Percentiles rank a stretch among this genome's conserved stretches.
Evolutionary conservation across 768 basidiomycete species (phyloP).

Genomic region (Cyathus striatus): DNA sequence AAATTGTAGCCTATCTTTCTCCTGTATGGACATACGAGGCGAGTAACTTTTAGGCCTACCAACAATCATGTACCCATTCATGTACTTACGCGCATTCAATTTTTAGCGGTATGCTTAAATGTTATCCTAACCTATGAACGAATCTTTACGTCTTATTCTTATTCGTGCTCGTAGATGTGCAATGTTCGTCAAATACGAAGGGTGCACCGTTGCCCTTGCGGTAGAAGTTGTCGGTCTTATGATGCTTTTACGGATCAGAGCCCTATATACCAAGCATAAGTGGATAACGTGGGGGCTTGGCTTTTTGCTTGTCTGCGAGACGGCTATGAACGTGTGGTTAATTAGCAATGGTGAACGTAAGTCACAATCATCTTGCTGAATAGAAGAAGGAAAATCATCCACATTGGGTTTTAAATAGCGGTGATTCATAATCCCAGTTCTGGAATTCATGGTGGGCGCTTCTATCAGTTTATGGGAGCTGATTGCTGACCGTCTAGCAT

Average conservation of each 20-base stretch:
- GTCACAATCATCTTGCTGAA: conserved; percentile 7
- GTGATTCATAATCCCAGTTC: not conserved
- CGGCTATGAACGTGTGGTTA: conserved; percentile 38
- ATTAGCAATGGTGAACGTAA: conserved; percentile 33
- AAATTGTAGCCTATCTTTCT: conserved; percentile 21
- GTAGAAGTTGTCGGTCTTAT: conserved; percentile 32
- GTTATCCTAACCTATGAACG: not conserved
- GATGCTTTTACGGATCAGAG: conserved; percentile 37
- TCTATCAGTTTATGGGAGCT: not conserved
- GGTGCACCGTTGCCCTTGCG: conserved; percentile 35
- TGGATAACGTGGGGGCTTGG: conserved; percentile 12
- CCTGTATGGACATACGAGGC: conserved; percentile 22
- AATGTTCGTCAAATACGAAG: conserved; percentile 34
- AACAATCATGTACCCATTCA: no score
- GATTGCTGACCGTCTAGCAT: not conserved
- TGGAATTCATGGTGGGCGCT: not conserved
- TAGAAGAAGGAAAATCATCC: no score
- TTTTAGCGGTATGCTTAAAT: not conserved
- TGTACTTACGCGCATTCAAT: no score
- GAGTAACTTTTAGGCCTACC: no score
- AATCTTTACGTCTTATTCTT: not conserved
- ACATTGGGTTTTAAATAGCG: not conserved
- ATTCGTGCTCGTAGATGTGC: conserved; percentile 24
- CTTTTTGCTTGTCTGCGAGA: conserved; percentile 27
- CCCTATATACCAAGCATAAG: conserved; percentile 15